Evolutionary conservation across 2,329 filamentous ascomycete genomes (phyloP).

Genomic region (Cryphonectria parasitica): DNA sequence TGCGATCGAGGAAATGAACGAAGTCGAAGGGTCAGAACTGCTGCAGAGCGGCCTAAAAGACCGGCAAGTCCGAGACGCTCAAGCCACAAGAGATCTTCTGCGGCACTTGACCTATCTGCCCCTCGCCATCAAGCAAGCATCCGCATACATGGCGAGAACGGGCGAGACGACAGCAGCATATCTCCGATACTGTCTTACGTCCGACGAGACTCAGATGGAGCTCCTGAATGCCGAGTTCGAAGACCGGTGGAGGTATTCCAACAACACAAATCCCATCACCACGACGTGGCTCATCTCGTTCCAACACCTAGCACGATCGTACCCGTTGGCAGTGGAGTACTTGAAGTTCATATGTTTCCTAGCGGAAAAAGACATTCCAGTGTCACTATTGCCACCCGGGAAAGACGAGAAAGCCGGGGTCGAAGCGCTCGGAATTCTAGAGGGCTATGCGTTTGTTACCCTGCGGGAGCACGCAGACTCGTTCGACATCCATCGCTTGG

Average conservation of each 20-base stretch:
- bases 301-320: constrained; percentile 35
- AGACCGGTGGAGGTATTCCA: constrained; percentile 36
- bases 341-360: constrained; percentile 39
- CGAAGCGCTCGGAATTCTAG: not conserved
- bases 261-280: constrained; percentile 36
- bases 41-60: not conserved
- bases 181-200: constrained; percentile 33
- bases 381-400: constrained; percentile 30
- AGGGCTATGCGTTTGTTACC: not conserved
- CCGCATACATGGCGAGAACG: constrained; percentile 41
- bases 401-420: not conserved
- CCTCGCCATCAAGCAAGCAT: constrained; percentile 42
- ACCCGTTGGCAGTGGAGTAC: constrained; percentile 36
- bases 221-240: constrained; percentile 39
- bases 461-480: not conserved
- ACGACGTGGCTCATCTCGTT: constrained; percentile 43
- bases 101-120: constrained; percentile 37
- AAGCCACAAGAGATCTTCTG: constrained; percentile 27
- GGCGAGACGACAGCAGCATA: constrained; percentile 34
- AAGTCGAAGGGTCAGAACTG: not conserved
- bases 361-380: constrained; percentile 38
- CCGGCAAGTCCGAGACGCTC: not conserved
- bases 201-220: constrained; percentile 30
- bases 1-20: constrained; percentile 18
- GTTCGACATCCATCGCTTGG: not conserved